phyloP scores from a whole-genome alignment of 371 early-diverging fungal genomes.

The Saksenaea oblongispora region DNA sequence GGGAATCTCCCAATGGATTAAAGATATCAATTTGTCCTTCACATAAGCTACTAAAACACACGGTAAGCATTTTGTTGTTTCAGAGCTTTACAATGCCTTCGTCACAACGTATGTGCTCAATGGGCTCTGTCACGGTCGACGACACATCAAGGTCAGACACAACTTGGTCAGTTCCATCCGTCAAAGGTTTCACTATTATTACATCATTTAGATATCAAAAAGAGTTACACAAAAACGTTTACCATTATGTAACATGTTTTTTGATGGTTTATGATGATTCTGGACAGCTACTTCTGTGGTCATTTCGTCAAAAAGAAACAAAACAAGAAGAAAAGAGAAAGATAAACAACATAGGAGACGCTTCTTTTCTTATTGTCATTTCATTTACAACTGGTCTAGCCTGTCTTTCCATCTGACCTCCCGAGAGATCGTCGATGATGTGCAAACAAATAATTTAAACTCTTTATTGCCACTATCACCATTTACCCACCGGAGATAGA shows the following conservation, averaged over 20 bases:
- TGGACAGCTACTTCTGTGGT: neutral
- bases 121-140: neutral
- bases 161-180: neutral
- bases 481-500: neutral
- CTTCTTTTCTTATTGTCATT: neutral
- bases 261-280: neutral
- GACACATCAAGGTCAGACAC: neutral
- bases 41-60: neutral
- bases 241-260: neutral
- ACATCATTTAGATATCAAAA: neutral
- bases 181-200: neutral
- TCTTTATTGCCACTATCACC: neutral
- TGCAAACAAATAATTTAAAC: neutral
- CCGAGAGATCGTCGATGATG: neutral
- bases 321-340: neutral
- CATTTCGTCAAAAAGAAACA: neutral
- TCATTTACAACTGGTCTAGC: conserved; percentile 1
- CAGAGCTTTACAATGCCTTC: neutral
- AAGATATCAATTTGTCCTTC: neutral
- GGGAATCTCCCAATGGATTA: conserved; percentile 12
- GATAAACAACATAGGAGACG: neutral
- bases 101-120: neutral
- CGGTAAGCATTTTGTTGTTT: neutral
- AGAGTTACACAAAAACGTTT: neutral
- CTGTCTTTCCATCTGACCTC: neutral